phyloP scores from a whole-genome alignment of 2,329 filamentous ascomycete species.

The Podosphaera aphanis region DNA sequence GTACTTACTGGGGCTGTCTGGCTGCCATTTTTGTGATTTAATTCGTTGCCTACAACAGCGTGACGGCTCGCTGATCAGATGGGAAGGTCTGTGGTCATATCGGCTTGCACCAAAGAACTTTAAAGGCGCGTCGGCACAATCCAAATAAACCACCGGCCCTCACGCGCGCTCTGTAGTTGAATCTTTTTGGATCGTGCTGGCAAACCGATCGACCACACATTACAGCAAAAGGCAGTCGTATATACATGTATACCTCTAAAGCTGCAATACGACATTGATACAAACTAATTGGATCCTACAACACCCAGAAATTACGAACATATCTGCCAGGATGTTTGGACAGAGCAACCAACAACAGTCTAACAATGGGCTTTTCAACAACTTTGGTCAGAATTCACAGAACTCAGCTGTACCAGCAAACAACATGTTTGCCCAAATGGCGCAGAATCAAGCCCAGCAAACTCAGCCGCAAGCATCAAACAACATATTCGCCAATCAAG shows the following conservation, averaged over 20 bases:
- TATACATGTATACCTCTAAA: neutral
- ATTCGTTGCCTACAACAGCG: neutral
- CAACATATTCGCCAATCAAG: neutral
- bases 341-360: neutral
- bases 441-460: no score
- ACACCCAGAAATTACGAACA: neutral
- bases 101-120: no score
- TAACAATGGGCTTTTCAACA: neutral
- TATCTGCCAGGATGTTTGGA: constrained; percentile 1
- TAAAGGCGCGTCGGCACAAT: no score
- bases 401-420: constrained; percentile 1
- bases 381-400: constrained; percentile 1
- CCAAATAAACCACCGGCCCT: no score
- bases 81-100: neutral
- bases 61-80: neutral
- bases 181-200: no score
- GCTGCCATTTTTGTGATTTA: constrained; percentile 11
- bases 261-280: neutral
- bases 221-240: no score
- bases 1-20: constrained; percentile 11
- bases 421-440: no score
- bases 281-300: neutral
- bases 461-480: no score
- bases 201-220: no score
- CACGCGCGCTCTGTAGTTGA: neutral